Base-by-base conservation (phyloP, 371 early-diverging fungal genomes). In the Lichtheimia corymbifera region DNA sequence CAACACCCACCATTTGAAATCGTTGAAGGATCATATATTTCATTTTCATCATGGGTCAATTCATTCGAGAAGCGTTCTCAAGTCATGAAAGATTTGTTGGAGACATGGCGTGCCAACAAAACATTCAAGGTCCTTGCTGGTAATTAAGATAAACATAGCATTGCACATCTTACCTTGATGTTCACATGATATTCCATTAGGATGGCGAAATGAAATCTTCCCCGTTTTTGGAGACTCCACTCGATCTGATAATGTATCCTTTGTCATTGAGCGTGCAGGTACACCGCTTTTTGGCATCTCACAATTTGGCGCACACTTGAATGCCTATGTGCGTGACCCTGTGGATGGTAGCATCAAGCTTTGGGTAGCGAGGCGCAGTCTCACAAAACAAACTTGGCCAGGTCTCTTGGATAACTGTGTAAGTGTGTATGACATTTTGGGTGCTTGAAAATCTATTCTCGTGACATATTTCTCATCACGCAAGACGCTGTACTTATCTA, bases 301-400 rank as follows among this genome's bases (percentile, higher is more conserved):
- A n/a, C 88, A 91, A 4, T 91, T 83, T 61, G 93, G 93, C 18
- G 88, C 86, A 12, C 96, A 96, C 71, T 42, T 96, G 42, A 96
- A 93, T 73, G 93, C 88, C 0, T 93, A 79, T 71, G 79, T 81
- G 4, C 72, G 66, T n/a, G 57, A 62, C 0, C 55, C 67, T 2
- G 68, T 64, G 12, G 88, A 87, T 0, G 54, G 69, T 0, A 47
- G 30, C n/a, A 67, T 90, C 14, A 80, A 86, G 13, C 85, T 96
- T 89, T 96, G 98, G 96, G 80, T 94, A n/a, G 96, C 91, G 3
- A 73, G 83, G 62, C 84, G 96, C n/a, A 81, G 91, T 13, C 40
- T 57, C 15, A 86, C 85, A 5, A 97, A 97, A 63, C 91, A 78
- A 22, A 95, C 94, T 3, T 96, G 91, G 82, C 95, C 97, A 0